Evolutionary conservation across 768 basidiomycete genomes (phyloP).

Genomic region (Crepidotus variabilis): DNA sequence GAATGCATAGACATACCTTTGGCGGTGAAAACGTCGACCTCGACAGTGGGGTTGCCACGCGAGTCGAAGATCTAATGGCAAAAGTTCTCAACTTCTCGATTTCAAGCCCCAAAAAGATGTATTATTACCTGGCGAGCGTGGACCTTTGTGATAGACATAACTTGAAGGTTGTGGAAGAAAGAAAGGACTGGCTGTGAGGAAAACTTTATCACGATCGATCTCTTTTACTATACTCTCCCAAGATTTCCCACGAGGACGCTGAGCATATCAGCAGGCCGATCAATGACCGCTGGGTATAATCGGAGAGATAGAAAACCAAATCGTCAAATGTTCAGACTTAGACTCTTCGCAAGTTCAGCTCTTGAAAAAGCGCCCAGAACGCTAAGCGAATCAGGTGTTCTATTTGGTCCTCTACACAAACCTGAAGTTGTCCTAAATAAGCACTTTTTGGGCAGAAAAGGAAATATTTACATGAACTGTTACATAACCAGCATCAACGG

Average conservation of each 20-base stretch:
- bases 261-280: background rate
- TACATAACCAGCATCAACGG: conserved; percentile 5
- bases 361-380: background rate
- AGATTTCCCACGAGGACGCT: conserved; percentile 34
- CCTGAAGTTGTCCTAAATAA: background rate
- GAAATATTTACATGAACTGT: background rate
- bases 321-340: too few relatives aligned
- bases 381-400: background rate
- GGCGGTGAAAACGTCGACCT: conserved; percentile 83
- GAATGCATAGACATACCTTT: conserved; percentile 53
- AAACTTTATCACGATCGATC: conserved; percentile 34
- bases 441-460: background rate
- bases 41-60: conserved; percentile 96
- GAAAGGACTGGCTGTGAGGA: conserved; percentile 12
- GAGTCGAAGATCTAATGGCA: conserved; percentile 92
- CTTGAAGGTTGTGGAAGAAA: conserved; percentile 26
- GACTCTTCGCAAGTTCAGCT: background rate
- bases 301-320: conserved; percentile 6
- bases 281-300: background rate
- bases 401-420: background rate
- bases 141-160: conserved; percentile 91
- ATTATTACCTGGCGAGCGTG: conserved; percentile 81
- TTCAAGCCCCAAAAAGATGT: background rate
- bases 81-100: conserved; percentile 7
- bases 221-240: conserved; percentile 23